phyloP scores from a whole-genome alignment of 2,329 filamentous ascomycete species.

The Pestalotiopsis sp. region DNA sequence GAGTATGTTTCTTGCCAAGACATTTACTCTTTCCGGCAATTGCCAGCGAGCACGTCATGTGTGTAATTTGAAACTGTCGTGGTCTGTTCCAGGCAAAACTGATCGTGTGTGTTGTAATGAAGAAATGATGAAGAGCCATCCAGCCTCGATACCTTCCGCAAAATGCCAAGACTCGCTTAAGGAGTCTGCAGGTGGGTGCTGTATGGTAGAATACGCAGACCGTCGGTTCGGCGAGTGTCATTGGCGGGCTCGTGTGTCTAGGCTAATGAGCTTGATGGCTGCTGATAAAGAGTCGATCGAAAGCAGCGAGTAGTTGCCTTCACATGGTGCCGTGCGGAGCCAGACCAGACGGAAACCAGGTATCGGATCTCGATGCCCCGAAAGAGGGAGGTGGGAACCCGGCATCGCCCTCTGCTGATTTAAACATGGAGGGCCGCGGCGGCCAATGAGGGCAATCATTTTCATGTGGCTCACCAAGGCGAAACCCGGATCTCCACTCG shows the following conservation, averaged over 20 bases:
- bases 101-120: not conserved
- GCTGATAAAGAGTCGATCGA: not conserved
- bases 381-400: constrained; percentile 9
- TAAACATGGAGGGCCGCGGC: not conserved
- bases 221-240: not conserved
- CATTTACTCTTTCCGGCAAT: not conserved
- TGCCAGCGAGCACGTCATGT: not conserved
- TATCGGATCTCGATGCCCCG: not conserved
- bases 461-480: constrained; percentile 1
- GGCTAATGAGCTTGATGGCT: not conserved
- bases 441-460: not conserved
- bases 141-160: constrained; percentile 1
- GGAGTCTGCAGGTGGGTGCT: not conserved
- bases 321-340: not conserved
- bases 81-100: not conserved
- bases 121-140: not conserved
- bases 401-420: not conserved
- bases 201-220: not conserved
- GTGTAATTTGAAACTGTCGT: not conserved
- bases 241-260: not conserved
- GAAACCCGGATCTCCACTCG: constrained; percentile 5
- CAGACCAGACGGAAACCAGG: too few relatives aligned
- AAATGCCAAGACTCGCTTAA: constrained; percentile 8
- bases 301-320: not conserved
- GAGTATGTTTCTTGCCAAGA: not conserved